A percentile compares a stretch with the other conserved stretches of the same genome.
phyloP scores from a whole-genome alignment of 2,329 filamentous ascomycete species.

The Aspergillus caelatus region DNA sequence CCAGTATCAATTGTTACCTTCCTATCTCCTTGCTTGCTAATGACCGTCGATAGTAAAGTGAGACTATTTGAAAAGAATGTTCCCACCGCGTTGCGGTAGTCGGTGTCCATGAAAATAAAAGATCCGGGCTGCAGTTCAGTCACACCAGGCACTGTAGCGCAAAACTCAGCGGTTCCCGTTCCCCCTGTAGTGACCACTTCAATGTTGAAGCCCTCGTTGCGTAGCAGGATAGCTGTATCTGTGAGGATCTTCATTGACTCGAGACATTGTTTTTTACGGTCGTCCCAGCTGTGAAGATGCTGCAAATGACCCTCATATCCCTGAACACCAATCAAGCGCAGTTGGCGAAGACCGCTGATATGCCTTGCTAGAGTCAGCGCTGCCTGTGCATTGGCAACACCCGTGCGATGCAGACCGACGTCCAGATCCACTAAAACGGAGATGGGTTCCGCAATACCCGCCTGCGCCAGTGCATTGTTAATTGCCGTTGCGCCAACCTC shows the following conservation, averaged over 20 bases:
- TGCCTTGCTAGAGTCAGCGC: slow-evolving; percentile 45
- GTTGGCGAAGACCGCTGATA: slow-evolving; percentile 39
- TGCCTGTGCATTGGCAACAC: slow-evolving; percentile 47
- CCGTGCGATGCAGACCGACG: slow-evolving; percentile 55
- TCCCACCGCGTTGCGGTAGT: slow-evolving; percentile 58
- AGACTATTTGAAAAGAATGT: slow-evolving; percentile 53
- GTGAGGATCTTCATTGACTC: slow-evolving; percentile 51
- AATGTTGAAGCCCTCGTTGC: slow-evolving; percentile 48
- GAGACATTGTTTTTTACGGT: slow-evolving; percentile 48
- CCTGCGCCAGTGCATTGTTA: slow-evolving; percentile 43
- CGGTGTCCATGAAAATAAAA: slow-evolving; percentile 62
- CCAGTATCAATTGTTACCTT: slow-evolving; percentile 54
- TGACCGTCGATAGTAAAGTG: slow-evolving; percentile 52
- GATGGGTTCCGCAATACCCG: slow-evolving; percentile 44
- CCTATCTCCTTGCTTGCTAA: slow-evolving; percentile 51
- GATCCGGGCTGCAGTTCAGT: slow-evolving; percentile 59
- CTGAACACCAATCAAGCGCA: slow-evolving; percentile 54
- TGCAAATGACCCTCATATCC: slow-evolving; percentile 59
- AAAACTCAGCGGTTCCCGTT: slow-evolving; percentile 58
- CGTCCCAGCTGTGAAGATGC: slow-evolving; percentile 51
- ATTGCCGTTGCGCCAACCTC: slow-evolving; percentile 50
- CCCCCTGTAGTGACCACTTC: slow-evolving; percentile 57
- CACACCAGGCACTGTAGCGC: slow-evolving; percentile 52
- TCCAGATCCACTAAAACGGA: slow-evolving; percentile 53
- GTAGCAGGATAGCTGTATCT: slow-evolving; percentile 46